A percentile compares a stretch with the other conserved stretches of the same genome.
These are phyloP conservation scores for Achlya hypogyna DNA, from an alignment of 352 stramenopile species.

Conservation along the genomic window DNA sequence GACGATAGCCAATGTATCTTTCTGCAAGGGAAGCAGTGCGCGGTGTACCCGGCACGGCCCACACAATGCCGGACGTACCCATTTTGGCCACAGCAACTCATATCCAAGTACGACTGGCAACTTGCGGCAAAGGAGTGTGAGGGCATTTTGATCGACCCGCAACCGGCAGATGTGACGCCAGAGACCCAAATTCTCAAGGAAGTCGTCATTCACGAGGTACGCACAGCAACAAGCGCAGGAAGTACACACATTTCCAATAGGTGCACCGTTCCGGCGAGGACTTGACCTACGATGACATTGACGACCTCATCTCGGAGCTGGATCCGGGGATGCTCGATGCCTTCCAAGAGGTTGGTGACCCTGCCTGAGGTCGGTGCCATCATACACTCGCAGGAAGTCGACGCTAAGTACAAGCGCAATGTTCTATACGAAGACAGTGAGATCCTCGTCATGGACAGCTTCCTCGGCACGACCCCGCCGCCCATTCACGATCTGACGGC, in stretches of 20 bases:
- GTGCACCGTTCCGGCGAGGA: conserved; percentile 68
- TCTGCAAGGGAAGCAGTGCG: conserved; percentile 35
- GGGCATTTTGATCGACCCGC: conserved; percentile 31
- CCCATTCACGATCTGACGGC: neutral
- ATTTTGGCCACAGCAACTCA: conserved; percentile 70
- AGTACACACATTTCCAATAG: conserved; percentile 21
- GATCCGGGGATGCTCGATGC: conserved; percentile 7
- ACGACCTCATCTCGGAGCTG: conserved; percentile 48
- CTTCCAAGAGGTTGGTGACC: neutral
- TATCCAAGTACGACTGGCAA: conserved; percentile 73
- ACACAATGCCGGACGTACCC: conserved; percentile 76
- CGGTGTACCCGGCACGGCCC: conserved; percentile 58
- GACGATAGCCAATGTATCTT: conserved; percentile 28
- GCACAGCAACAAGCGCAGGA: neutral
- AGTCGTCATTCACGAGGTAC: conserved; percentile 58
- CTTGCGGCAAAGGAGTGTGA: conserved; percentile 52
- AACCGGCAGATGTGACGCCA: conserved; percentile 16
- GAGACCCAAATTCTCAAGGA: conserved; percentile 52
- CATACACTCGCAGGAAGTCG: conserved; percentile 27
- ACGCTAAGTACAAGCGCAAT: conserved; percentile 46
- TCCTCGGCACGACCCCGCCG: conserved; percentile 22
- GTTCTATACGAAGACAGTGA: conserved; percentile 43
- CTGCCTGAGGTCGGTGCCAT: neutral
- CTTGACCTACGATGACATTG: conserved; percentile 57
- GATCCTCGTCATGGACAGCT: conserved; percentile 56